These are phyloP conservation scores for Erucastrum elatum DNA, from an alignment of 345 rosid genomes.

Conservation along the genomic window DNA sequence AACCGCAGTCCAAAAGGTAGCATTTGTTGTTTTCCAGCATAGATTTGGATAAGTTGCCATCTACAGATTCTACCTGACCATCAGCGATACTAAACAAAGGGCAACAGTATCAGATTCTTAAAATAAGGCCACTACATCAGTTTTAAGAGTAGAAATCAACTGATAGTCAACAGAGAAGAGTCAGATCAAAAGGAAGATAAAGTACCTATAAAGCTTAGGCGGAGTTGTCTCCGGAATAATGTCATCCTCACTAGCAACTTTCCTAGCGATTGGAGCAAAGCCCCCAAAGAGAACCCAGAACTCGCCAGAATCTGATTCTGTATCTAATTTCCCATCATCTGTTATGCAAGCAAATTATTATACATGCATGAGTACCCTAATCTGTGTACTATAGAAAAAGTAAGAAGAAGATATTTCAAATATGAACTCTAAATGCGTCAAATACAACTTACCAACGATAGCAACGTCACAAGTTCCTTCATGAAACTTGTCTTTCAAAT, in stretches of 20 bases:
- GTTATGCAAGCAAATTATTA: conserved; percentile 33
- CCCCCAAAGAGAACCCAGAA: conserved; percentile 97
- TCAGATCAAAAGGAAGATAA: neutral
- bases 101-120: neutral
- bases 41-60: conserved; percentile 74
- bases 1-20: conserved; percentile 80
- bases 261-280: conserved; percentile 81
- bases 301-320: conserved; percentile 94
- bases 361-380: conserved; percentile 23
- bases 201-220: conserved; percentile 75
- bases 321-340: conserved; percentile 94
- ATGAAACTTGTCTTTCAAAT: conserved; percentile 86
- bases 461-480: conserved; percentile 81
- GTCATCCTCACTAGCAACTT: conserved; percentile 80
- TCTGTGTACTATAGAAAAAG: neutral
- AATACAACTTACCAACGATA: conserved; percentile 67
- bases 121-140: conserved; percentile 1
- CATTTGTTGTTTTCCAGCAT: conserved; percentile 83
- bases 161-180: conserved; percentile 27
- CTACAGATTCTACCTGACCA: conserved; percentile 60
- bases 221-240: conserved; percentile 65
- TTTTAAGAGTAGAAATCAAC: conserved; percentile 3
- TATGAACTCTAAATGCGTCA: conserved; percentile 13
- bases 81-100: conserved; percentile 53
- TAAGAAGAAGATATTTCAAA: conserved; percentile 9